Evolutionary conservation across 371 early-diverging fungal genomes (phyloP).

Genomic region (Polyrhizophydium stewartii): DNA sequence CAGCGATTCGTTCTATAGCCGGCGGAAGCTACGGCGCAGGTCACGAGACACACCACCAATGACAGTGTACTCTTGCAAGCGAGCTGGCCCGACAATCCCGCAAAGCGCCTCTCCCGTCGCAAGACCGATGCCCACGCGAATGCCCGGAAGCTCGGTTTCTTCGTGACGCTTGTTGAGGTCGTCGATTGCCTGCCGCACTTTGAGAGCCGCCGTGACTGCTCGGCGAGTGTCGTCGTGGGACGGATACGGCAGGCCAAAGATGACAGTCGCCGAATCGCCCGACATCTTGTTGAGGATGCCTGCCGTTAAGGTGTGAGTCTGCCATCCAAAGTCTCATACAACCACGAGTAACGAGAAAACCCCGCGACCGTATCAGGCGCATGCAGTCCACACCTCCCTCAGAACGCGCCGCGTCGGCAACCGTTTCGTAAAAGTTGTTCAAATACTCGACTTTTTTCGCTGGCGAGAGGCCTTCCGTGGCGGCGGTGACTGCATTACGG

Average conservation of each 20-base stretch:
- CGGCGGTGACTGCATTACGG: slow-evolving; percentile 12
- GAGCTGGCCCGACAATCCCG: slow-evolving; percentile 33
- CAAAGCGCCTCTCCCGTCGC: slow-evolving; percentile 29
- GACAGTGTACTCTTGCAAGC: slow-evolving; percentile 28
- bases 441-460: slow-evolving; percentile 21
- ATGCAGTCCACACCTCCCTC: too few species aligned
- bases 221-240: slow-evolving; percentile 10
- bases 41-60: slow-evolving; percentile 45
- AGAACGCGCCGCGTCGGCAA: slow-evolving; percentile 18
- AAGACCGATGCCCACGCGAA: slow-evolving; percentile 24
- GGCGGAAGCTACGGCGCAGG: neutral
- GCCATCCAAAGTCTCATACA: too few species aligned
- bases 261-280: slow-evolving; percentile 20
- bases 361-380: too few species aligned
- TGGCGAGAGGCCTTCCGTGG: slow-evolving; percentile 17
- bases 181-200: slow-evolving; percentile 16
- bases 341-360: too few species aligned
- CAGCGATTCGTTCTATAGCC: too few species aligned
- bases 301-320: too few species aligned
- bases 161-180: slow-evolving; percentile 20
- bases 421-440: slow-evolving; percentile 22
- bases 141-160: slow-evolving; percentile 1
- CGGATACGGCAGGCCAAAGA: slow-evolving; percentile 31
- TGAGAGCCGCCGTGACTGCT: slow-evolving; percentile 19
- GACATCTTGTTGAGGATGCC: slow-evolving; percentile 23